A percentile compares a stretch with the other conserved stretches of the same genome.
phyloP scores from a whole-genome alignment of 805 yeast genomes.

The Citeromyces matritensis region DNA sequence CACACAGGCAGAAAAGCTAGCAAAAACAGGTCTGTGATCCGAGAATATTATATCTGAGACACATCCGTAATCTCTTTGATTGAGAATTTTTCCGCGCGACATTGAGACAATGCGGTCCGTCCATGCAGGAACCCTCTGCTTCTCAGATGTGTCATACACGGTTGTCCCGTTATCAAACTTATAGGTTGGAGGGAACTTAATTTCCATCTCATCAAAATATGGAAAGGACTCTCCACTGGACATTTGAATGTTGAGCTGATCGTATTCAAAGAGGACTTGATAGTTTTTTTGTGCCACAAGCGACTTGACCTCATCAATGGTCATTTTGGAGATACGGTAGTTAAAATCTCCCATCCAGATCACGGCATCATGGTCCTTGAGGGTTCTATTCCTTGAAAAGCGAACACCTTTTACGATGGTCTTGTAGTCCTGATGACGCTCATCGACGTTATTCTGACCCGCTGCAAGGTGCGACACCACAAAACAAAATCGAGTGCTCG shows the following conservation, averaged over 20 bases:
- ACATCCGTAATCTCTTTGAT: constrained; percentile 45
- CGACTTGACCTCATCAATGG: constrained; percentile 53
- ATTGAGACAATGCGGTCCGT: constrained; percentile 73
- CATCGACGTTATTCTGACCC: constrained; percentile 67
- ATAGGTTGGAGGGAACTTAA: constrained; percentile 81
- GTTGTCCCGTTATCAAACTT: constrained; percentile 83
- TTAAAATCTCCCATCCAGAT: constrained; percentile 94
- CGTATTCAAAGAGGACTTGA: constrained; percentile 43
- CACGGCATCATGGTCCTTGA: constrained; percentile 68
- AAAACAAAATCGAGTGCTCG: constrained; percentile 56
- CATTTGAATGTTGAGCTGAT: constrained; percentile 72
- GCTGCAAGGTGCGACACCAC: constrained; percentile 89
- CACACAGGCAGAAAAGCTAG: constrained; percentile 47
- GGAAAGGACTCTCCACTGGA: constrained; percentile 62
- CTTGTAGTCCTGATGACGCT: constrained; percentile 77
- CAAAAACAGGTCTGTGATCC: constrained; percentile 86
- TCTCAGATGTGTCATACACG: constrained; percentile 78
- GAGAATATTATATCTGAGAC: constrained; percentile 48
- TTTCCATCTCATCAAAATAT: constrained; percentile 66
- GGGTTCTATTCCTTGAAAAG: constrained; percentile 40
- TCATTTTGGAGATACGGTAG: constrained; percentile 52
- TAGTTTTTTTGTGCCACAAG: constrained; percentile 24
- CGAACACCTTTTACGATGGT: constrained; percentile 56
- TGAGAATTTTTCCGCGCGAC: constrained; percentile 38
- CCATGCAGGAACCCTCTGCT: constrained; percentile 94